A percentile compares a stretch with the other conserved stretches of the same genome.
phyloP scores from a whole-genome alignment of 805 yeast genomes.

The Pichia rugopelliculosa region DNA sequence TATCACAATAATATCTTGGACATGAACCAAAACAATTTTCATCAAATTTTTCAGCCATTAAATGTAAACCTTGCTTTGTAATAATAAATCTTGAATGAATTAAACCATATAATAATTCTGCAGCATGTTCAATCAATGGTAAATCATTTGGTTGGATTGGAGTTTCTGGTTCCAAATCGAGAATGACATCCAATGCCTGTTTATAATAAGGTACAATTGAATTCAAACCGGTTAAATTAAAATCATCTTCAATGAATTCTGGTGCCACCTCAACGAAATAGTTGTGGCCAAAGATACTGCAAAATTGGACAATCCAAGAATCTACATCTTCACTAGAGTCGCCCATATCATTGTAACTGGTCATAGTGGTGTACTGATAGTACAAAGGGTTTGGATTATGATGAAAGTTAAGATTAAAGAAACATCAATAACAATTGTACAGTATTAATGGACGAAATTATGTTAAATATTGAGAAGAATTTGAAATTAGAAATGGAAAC shows the following conservation, averaged over 20 bases:
- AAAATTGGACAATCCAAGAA: slow-evolving; percentile 79
- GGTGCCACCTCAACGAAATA: slow-evolving; percentile 87
- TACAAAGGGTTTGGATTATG: too few species aligned
- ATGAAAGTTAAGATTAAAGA: too few species aligned
- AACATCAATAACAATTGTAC: too few species aligned
- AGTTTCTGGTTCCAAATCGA: slow-evolving; percentile 69
- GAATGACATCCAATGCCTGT: slow-evolving; percentile 83
- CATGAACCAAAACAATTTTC: slow-evolving; percentile 85
- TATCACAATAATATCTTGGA: slow-evolving; percentile 83
- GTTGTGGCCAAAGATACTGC: slow-evolving; percentile 76
- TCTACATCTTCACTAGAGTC: slow-evolving; percentile 44
- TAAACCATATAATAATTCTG: slow-evolving; percentile 86
- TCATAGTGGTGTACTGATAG: too few species aligned
- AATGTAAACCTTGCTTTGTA: slow-evolving; percentile 81
- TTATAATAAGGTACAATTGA: slow-evolving; percentile 83
- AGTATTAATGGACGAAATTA: neutral
- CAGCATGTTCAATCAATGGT: slow-evolving; percentile 78
- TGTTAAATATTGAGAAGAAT: too few species aligned
- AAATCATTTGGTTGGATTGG: slow-evolving; percentile 57
- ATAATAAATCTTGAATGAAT: slow-evolving; percentile 89
- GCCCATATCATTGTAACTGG: neutral
- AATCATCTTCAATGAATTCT: slow-evolving; percentile 93
- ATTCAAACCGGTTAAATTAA: slow-evolving; percentile 85
- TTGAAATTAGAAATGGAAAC: too few species aligned
- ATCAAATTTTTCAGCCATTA: slow-evolving; percentile 92